These are phyloP conservation scores for Basipetospora sp. DNA, from an alignment of 2,329 filamentous ascomycete genomes.

Conservation along the genomic window DNA sequence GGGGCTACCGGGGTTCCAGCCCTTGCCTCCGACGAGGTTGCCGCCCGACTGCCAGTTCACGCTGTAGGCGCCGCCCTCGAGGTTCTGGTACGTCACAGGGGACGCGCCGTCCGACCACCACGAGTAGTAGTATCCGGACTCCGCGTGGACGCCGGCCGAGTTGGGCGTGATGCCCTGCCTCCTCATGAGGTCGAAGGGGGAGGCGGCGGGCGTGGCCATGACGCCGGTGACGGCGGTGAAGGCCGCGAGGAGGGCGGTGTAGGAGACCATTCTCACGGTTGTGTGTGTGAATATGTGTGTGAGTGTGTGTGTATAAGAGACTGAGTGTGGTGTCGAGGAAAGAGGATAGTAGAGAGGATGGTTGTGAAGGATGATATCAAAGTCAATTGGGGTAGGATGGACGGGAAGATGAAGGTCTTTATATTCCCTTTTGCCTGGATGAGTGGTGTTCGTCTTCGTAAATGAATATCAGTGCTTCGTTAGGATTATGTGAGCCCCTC, in stretches of 20 bases:
- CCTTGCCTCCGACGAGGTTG: conserved; percentile 44
- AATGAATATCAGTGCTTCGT: too few species aligned
- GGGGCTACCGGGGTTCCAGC: conserved; percentile 37
- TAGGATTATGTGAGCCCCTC: too few species aligned
- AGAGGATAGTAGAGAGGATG: too few species aligned
- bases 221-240: conserved; percentile 3
- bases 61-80: conserved; percentile 26
- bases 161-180: conserved; percentile 19
- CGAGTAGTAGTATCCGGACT: conserved; percentile 33
- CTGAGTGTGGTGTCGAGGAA: too few species aligned
- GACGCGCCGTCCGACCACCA: conserved; percentile 33
- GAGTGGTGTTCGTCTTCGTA: too few species aligned
- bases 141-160: conserved; percentile 19
- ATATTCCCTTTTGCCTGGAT: too few species aligned
- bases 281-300: too few species aligned
- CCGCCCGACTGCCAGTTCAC: conserved; percentile 30
- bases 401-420: too few species aligned
- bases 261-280: conserved; percentile 3
- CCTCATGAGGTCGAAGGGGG: conserved; percentile 3
- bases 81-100: conserved; percentile 30
- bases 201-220: conserved; percentile 1
- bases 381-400: too few species aligned
- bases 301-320: too few species aligned
- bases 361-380: too few species aligned
- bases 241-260: conserved; percentile 3